phyloP scores from a whole-genome alignment of 192 early-diverging fungal species.

The Gonapodya sp. region DNA sequence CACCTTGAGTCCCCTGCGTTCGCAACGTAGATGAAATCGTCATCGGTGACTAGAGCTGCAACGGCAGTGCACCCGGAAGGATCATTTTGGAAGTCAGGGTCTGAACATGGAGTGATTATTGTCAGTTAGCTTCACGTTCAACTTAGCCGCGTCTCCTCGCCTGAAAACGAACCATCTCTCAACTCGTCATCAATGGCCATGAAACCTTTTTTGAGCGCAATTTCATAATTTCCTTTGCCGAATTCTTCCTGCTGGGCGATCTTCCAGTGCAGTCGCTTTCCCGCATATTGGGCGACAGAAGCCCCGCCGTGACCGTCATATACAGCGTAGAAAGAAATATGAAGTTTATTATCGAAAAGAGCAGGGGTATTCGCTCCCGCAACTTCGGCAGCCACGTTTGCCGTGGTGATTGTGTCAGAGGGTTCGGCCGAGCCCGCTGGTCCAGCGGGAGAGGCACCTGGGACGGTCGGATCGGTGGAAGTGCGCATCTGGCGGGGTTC shows the following conservation, averaged over 20 bases:
- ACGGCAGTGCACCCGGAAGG: conserved; percentile 98
- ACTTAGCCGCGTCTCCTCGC: neutral
- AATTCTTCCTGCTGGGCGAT: conserved; percentile 58
- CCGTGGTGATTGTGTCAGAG: neutral
- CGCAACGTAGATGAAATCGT: conserved; percentile 68
- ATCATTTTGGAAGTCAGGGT: conserved; percentile 65
- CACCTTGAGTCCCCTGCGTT: conserved; percentile 97
- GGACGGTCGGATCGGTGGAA: neutral
- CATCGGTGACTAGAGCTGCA: conserved; percentile 61
- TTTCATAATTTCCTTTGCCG: conserved; percentile 52
- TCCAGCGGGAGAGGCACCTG: neutral
- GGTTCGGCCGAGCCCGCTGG: conserved; percentile 6
- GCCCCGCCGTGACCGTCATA: conserved; percentile 13
- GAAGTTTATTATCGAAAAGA: conserved; percentile 10
- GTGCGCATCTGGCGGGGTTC: neutral
- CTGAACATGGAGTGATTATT: conserved; percentile 25
- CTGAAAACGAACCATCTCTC: conserved; percentile 41
- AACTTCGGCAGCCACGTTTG: neutral
- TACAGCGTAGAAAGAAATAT: conserved; percentile 15
- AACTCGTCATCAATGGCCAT: conserved; percentile 69
- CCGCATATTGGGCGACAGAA: conserved; percentile 71
- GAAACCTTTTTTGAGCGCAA: conserved; percentile 77
- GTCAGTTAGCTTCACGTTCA: neutral
- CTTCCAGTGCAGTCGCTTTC: conserved; percentile 61
- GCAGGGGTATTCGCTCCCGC: neutral